Conservation (phyloP, 1,284 basidiomycete species). For the Pulchroboletus neoregius region DNA sequence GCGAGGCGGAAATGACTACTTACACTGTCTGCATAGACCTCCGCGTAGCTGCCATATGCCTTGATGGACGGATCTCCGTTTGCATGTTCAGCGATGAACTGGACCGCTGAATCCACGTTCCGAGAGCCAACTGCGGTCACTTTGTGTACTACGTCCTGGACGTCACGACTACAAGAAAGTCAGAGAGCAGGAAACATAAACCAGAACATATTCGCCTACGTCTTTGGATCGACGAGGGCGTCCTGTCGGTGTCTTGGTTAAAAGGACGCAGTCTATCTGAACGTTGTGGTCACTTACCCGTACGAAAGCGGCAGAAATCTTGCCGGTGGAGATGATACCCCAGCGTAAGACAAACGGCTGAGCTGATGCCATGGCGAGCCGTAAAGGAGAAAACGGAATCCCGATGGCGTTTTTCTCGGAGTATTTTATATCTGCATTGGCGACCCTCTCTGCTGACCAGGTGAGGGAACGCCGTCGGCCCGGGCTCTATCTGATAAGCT, state of each 20-base stretch:
- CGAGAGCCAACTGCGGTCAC: slow-evolving; percentile 81
- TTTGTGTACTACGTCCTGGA: slow-evolving; percentile 72
- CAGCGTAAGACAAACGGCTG: slow-evolving; percentile 44
- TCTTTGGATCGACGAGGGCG: slow-evolving; percentile 45
- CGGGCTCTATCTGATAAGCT: slow-evolving; percentile 16
- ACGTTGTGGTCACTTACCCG: slow-evolving; percentile 32
- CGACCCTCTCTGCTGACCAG: slow-evolving; percentile 8
- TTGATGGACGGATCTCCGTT: slow-evolving; percentile 52
- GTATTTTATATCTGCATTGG: slow-evolving; percentile 8
- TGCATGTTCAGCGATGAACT: slow-evolving; percentile 60
- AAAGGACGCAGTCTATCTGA: background rate
- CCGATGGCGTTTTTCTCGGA: slow-evolving; percentile 1
- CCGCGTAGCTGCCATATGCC: slow-evolving; percentile 74
- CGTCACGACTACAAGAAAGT: slow-evolving; percentile 51
- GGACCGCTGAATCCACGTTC: slow-evolving; percentile 60
- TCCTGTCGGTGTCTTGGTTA: slow-evolving; percentile 37
- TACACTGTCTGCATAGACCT: slow-evolving; percentile 70
- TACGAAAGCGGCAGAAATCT: slow-evolving; percentile 45
- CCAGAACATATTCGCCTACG: slow-evolving; percentile 31
- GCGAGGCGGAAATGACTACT: slow-evolving; percentile 18
- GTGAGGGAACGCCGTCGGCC: slow-evolving; percentile 7
- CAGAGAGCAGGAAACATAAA: background rate
- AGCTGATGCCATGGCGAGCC: slow-evolving; percentile 18
- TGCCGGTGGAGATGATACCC: slow-evolving; percentile 56
- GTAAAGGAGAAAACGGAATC: slow-evolving; percentile 1